Base-by-base conservation (phyloP, 108 stramenopile genomes). In the Pseudonitzschia multiseries region DNA sequence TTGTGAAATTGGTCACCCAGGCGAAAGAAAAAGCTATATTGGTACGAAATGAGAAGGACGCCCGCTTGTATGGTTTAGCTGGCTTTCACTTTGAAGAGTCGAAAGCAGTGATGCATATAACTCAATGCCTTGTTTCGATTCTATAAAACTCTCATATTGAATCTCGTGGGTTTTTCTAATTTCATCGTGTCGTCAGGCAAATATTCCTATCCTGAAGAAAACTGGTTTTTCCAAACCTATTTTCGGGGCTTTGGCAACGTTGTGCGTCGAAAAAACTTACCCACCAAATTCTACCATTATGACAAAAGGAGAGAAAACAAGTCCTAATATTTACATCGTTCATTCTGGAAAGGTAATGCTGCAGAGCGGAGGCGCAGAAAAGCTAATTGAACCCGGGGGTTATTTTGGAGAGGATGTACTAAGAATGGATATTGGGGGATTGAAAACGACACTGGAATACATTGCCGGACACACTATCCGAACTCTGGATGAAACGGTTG, bases 371-470 rank as follows among this genome's bases (percentile, higher is more conserved):
- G 70, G 74, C 36, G 20, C 62, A 44, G 74, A 78, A 1, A 74
- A 79, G 60, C 79, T 65, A 5, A 78, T 89, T 40, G 78, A 83
- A 24, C 33, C 62, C 4, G 75, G 79, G 22, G 86, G 91, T 13
- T 88, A 81, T 71, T 92, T 92, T 72, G 91, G 89, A 32, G 89
- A 92, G 51, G 84, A 83, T n/a, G 82, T 82, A 77, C 71, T 81
- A 65, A 76, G 79, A 57, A 66, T 69, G 20, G 80, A 85, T 33
- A 44, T 62, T 50, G 68, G 69, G 22, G 74, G 78, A 10, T 18
- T 73, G 24, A 76, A 75, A 68, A 79, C 57, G 56, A 74, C 32
- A 75, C 76, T 8, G 53, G 67, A 50, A 82, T 86, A 31, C 71
- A 81, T 64, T 91, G 86, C 57, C 86, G 88, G 28, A 71, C 68